Evolutionary conservation across 2,329 filamentous ascomycete species (phyloP).

Genomic region (Colletotrichum limetticola): DNA sequence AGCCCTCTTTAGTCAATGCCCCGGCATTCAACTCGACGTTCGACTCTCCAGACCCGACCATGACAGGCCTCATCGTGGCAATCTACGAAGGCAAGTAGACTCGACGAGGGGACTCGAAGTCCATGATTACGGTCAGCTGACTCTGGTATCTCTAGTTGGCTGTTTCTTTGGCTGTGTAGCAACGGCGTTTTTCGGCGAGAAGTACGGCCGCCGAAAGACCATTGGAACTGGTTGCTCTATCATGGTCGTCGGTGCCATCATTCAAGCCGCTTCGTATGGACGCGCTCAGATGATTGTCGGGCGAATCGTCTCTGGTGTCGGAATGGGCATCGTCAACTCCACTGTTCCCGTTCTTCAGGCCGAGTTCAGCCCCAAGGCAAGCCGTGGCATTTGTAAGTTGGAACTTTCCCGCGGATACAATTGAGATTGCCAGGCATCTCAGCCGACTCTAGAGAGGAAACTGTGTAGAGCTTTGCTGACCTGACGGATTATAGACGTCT

Average conservation of each 20-base stretch:
- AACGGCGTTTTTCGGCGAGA: slow-evolving; percentile 52
- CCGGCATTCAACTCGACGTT: slow-evolving; percentile 54
- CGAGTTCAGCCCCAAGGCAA: slow-evolving; percentile 53
- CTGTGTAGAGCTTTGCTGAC: neutral
- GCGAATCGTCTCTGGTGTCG: slow-evolving; percentile 58
- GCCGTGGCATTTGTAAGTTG: slow-evolving; percentile 45
- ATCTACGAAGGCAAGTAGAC: slow-evolving; percentile 52
- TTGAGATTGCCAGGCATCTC: neutral
- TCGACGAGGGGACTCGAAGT: neutral
- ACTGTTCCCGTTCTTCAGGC: slow-evolving; percentile 57
- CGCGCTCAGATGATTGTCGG: slow-evolving; percentile 57
- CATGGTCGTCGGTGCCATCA: slow-evolving; percentile 55
- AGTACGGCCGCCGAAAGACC: slow-evolving; percentile 53
- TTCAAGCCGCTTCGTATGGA: slow-evolving; percentile 55
- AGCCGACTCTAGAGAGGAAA: neutral
- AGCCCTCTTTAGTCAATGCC: slow-evolving; percentile 46
- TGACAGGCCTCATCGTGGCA: slow-evolving; percentile 58
- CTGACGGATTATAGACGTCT: slow-evolving; percentile 46
- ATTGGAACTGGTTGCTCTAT: slow-evolving; percentile 52
- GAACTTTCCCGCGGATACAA: too few relatives aligned
- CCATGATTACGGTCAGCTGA: neutral
- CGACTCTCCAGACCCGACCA: slow-evolving; percentile 48
- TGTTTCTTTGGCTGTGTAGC: slow-evolving; percentile 42
- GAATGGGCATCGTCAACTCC: slow-evolving; percentile 57
- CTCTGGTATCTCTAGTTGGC: slow-evolving; percentile 36